phyloP scores from a whole-genome alignment of 1,284 basidiomycete species.

The Ustilago trichophora region DNA sequence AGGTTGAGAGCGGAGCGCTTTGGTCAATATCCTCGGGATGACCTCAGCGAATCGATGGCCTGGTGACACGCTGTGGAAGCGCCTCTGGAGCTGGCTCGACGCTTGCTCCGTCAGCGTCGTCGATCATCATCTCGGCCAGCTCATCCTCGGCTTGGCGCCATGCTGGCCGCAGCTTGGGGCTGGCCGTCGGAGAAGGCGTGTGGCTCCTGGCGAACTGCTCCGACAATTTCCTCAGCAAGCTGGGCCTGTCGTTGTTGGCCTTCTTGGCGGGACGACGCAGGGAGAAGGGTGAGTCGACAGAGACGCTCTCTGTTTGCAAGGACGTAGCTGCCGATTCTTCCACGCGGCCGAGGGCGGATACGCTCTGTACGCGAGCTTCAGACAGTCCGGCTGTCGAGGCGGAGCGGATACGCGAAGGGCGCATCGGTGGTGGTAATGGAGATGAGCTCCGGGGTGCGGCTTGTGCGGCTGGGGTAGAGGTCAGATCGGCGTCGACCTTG shows the following conservation, averaged over 20 bases:
- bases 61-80: background rate
- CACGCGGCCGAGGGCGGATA: slow-evolving; percentile 25
- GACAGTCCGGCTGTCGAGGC: slow-evolving; percentile 31
- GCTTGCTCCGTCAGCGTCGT: background rate
- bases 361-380: slow-evolving; percentile 33
- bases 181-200: slow-evolving; percentile 22
- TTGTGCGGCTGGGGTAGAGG: too few relatives aligned
- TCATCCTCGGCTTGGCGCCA: slow-evolving; percentile 5
- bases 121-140: slow-evolving; percentile 5
- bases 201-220: slow-evolving; percentile 28
- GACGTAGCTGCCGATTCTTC: slow-evolving; percentile 1
- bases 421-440: background rate
- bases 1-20: too few relatives aligned
- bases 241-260: slow-evolving; percentile 7
- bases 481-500: too few relatives aligned
- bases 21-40: too few relatives aligned
- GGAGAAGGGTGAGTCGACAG: slow-evolving; percentile 9
- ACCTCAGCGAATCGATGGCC: slow-evolving; percentile 20
- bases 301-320: background rate
- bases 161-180: slow-evolving; percentile 17
- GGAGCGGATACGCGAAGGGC: slow-evolving; percentile 22
- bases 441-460: background rate
- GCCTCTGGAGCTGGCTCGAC: background rate
- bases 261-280: background rate
- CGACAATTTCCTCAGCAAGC: slow-evolving; percentile 31